Percentiles rank a stretch among this genome's conserved stretches.
phyloP scores from a whole-genome alignment of 2,329 filamentous ascomycete genomes.

The Orbilia ellipsospora region DNA sequence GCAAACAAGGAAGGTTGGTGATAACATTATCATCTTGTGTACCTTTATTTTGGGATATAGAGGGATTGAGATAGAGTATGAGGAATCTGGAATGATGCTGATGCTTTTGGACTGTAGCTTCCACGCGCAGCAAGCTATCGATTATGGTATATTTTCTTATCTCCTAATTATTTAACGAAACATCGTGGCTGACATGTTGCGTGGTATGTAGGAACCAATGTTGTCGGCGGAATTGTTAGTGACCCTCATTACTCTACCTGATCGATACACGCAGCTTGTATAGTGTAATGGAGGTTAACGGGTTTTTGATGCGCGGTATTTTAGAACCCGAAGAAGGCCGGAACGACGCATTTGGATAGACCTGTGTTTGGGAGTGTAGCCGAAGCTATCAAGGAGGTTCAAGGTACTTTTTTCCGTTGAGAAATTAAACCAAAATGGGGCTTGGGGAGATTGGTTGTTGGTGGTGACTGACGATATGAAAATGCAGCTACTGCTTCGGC shows the following conservation, averaged over 20 bases:
- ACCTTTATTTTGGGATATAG: background rate
- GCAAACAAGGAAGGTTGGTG: constrained; percentile 55
- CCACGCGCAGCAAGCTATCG: constrained; percentile 96
- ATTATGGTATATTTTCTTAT: constrained; percentile 78
- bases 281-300: background rate
- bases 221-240: constrained; percentile 83
- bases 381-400: constrained; percentile 84
- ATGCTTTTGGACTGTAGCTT: constrained; percentile 72
- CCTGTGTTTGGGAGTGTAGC: constrained; percentile 91
- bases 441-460: background rate
- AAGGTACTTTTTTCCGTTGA: constrained; percentile 54
- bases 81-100: constrained; percentile 11
- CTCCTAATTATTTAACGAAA: constrained; percentile 58
- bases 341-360: constrained; percentile 84
- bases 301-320: background rate
- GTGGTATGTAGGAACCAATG: constrained; percentile 80
- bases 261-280: background rate
- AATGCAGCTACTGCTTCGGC: constrained; percentile 85
- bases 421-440: background rate
- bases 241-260: background rate
- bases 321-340: constrained; percentile 95
- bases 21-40: background rate
- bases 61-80: constrained; percentile 6
- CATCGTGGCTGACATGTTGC: constrained; percentile 45
- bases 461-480: constrained; percentile 15